phyloP scores from a whole-genome alignment of 768 basidiomycete species.

The Macrolepiota dolichaula region DNA sequence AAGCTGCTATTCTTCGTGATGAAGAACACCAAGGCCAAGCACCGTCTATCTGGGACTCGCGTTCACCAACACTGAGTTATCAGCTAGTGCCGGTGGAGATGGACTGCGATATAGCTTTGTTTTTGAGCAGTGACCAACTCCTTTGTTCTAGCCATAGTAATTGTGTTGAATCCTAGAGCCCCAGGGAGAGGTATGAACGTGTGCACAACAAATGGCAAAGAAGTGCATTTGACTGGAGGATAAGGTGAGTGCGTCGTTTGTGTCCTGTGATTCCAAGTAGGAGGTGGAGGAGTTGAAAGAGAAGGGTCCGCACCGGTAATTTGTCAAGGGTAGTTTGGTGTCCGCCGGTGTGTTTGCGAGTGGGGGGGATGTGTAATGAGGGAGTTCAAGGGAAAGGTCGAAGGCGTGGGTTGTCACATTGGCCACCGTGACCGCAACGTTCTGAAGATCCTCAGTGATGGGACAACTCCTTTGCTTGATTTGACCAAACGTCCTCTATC shows the following conservation, averaged over 20 bases:
- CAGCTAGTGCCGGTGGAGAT: neutral
- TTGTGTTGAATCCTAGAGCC: conserved; percentile 76
- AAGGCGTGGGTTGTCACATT: too few species aligned
- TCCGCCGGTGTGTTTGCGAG: too few species aligned
- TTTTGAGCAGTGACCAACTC: conserved; percentile 47
- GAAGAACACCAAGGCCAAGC: conserved; percentile 35
- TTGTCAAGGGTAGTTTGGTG: too few species aligned
- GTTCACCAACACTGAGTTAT: conserved; percentile 3
- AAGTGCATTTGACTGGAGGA: conserved; percentile 14
- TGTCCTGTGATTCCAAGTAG: neutral
- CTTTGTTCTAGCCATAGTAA: conserved; percentile 62
- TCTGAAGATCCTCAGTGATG: too few species aligned
- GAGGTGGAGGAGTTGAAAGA: too few species aligned
- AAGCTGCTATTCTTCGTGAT: conserved; percentile 50
- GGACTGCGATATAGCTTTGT: conserved; percentile 24
- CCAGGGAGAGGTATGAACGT: conserved; percentile 44
- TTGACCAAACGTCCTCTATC: too few species aligned
- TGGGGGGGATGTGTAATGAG: too few species aligned
- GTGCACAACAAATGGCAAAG: conserved; percentile 41
- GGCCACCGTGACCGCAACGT: too few species aligned
- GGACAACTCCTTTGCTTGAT: too few species aligned
- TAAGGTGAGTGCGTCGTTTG: conserved; percentile 27
- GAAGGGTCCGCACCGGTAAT: too few species aligned
- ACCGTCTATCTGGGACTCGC: conserved; percentile 13
- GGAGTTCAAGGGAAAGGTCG: too few species aligned